phyloP scores from a whole-genome alignment of 805 yeast genomes.

The Torulaspora indica region DNA sequence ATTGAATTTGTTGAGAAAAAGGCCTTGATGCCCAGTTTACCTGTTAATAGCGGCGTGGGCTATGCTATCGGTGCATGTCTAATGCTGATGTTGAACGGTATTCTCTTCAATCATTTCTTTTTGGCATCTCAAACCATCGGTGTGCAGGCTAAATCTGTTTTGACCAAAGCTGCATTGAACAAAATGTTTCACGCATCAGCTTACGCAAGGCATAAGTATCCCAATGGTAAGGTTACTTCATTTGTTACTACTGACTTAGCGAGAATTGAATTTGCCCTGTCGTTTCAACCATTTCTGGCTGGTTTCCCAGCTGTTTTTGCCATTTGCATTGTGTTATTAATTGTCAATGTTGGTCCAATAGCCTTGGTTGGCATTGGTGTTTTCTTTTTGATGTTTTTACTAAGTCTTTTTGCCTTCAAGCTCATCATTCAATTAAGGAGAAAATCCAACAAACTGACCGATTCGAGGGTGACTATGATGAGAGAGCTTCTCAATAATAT shows the following conservation, averaged over 20 bases:
- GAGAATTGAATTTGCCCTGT: conserved; percentile 72
- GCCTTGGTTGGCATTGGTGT: conserved; percentile 69
- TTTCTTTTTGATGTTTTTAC: conserved; percentile 38
- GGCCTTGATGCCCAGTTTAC: conserved; percentile 40
- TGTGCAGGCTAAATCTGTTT: conserved; percentile 61
- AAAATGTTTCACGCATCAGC: conserved; percentile 63
- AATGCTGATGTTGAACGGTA: conserved; percentile 48
- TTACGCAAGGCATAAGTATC: conserved; percentile 52
- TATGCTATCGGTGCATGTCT: conserved; percentile 64
- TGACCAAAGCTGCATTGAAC: conserved; percentile 64
- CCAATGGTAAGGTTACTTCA: conserved; percentile 69
- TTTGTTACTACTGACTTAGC: conserved; percentile 77
- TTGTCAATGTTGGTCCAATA: conserved; percentile 65
- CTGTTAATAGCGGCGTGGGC: conserved; percentile 63
- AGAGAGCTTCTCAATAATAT: conserved; percentile 75
- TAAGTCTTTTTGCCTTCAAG: conserved; percentile 46
- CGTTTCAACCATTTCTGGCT: conserved; percentile 59
- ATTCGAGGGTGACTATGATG: conserved; percentile 66
- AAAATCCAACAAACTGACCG: conserved; percentile 62
- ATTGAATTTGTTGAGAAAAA: conserved; percentile 58
- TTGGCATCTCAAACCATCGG: conserved; percentile 61
- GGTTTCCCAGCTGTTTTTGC: conserved; percentile 61
- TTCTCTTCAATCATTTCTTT: conserved; percentile 58
- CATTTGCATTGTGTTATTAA: conserved; percentile 58
- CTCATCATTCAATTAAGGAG: conserved; percentile 52